Evolutionary conservation across 2,329 filamentous ascomycete genomes (phyloP), one percentile per base, ranked within the genome.

Genomic region (Chrysoporthe cubensis): DNA sequence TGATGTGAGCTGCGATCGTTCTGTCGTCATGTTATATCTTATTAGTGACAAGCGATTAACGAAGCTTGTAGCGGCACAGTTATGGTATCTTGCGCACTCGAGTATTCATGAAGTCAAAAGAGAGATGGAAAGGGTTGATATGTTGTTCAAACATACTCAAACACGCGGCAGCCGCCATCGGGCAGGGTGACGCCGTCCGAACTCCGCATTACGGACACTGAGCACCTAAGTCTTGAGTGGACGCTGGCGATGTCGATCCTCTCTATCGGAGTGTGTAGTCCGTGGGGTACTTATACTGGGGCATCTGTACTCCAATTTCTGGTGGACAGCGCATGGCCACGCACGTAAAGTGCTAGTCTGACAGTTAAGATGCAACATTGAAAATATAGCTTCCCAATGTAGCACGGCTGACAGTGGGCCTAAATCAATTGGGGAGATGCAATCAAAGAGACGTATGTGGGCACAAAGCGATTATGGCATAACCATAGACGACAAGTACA

Each of bases 1-100:
- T 18, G 62, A 68, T 1, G 66, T 37, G 32, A 70, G 68, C 14
- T 70, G 62, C 13, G 68, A 70, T 52, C 68, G 68, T 8, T 70
- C 68, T 21, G 68, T 70, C 1, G 66, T 68, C 68, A 70, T 70
- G 2, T 1, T 69, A 16, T 43, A 5, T 34, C n/a, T 42, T 21
- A 58, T 37, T 9, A 6, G 7, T 14, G 34, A n/a, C 37, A 37
- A n/a, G 37, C 34, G 37, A 18, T 21, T 9, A 34, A 42, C 16
- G 34, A n/a, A 8, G 13, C 9, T 4, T 2, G 2, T 40, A 58
- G 34, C 11, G 5, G 21, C 9, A 14, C 34, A 42, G 21, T 9
- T 34, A 32, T 16, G 7, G 14, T 6, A 34, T 13, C 2, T 16
- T 1, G 26, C 13, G 32, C 11, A 2, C 21, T 16, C 14, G 13